Base-by-base conservation (phyloP, 768 basidiomycete species). In the Boletus coccyginus region DNA sequence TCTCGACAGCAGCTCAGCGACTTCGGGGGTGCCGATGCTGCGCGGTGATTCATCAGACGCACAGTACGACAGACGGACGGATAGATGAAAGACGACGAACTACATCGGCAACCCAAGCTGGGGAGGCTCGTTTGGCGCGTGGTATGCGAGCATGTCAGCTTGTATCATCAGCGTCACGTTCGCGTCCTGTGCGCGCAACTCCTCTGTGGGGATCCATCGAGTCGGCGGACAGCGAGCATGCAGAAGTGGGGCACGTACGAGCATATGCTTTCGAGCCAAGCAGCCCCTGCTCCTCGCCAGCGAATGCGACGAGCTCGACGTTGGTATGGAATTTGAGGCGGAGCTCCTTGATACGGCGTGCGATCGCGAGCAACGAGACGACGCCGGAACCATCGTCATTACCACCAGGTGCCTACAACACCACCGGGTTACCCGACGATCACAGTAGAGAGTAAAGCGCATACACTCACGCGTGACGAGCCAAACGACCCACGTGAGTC, bases 401-500 rank as follows among this genome's bases (percentile, higher is more conserved):
- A 5, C 77, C 85, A 16, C 85, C 85, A 0, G 80, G 70, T 27
- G 71, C 70, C 70, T 71, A 41, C 8, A 19, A 52, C 3, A n/a
- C 10, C 1, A n/a, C 1, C 10, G 5, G 12, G 48, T 63, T 40
- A 60, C 0, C 1, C 0, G 1, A 13, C 8, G 32, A 47, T 19
- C 42, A 44, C 16, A 27, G 35, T 5, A 38, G 2, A 6, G 5
- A 13, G 39, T 3, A 40, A 2, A 9, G 29, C 29, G 16, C 44
- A 29, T 38, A 14, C 39, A 58, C 63, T 52, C 52, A 72, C 71
- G 65, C 83, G 47, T 76, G 82, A 27, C 79, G 88, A 36, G 83
- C 94, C 94, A 67, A 93, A 96, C 0, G 89, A 89, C 17, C 94
- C 94, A 38, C 94, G 87, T 44, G 89, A 92, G 67, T 97, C 93